Percentiles rank a stretch among this genome's conserved stretches.
phyloP scores from a whole-genome alignment of 768 basidiomycete genomes.

The Tylopilus plumbeoviolaceoides region DNA sequence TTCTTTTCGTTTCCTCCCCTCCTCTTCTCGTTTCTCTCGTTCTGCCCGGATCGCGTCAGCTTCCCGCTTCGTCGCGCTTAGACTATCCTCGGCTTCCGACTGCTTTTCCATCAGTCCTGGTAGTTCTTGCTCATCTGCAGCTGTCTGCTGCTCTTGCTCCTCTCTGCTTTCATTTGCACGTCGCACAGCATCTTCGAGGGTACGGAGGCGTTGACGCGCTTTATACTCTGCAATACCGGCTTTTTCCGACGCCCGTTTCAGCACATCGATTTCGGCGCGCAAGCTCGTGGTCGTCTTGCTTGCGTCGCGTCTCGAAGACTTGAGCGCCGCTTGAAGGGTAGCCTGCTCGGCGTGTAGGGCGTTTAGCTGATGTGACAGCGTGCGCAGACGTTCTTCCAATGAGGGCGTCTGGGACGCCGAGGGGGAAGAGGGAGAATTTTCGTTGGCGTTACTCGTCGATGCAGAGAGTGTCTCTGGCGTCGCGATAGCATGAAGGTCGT shows the following conservation, averaged over 20 bases:
- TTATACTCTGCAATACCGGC: slow-evolving; percentile 68
- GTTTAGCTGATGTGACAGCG: slow-evolving; percentile 66
- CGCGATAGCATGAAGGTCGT: slow-evolving; percentile 11
- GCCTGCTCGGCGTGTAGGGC: slow-evolving; percentile 64
- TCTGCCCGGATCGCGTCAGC: slow-evolving; percentile 44
- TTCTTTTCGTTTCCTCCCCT: slow-evolving; percentile 52
- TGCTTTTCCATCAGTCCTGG: slow-evolving; percentile 40
- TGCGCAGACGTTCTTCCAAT: slow-evolving; percentile 61
- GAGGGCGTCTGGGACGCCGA: slow-evolving; percentile 36
- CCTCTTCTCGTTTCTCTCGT: slow-evolving; percentile 45
- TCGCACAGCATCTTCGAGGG: slow-evolving; percentile 85
- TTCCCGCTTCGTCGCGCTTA: slow-evolving; percentile 37
- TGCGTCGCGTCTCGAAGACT: slow-evolving; percentile 71
- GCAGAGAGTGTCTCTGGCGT: slow-evolving; percentile 16
- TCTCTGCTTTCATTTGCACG: slow-evolving; percentile 59
- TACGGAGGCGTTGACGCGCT: slow-evolving; percentile 81
- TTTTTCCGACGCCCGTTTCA: slow-evolving; percentile 83
- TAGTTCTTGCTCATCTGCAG: slow-evolving; percentile 38
- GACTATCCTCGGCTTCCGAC: slow-evolving; percentile 38
- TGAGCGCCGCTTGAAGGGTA: slow-evolving; percentile 63
- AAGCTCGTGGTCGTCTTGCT: slow-evolving; percentile 81
- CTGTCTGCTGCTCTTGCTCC: slow-evolving; percentile 39
- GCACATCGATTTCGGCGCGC: slow-evolving; percentile 77
- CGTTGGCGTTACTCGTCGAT: slow-evolving; percentile 26
- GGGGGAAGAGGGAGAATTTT: slow-evolving; percentile 14